A percentile compares a stretch with the other conserved stretches of the same genome.
Conservation (phyloP, 768 basidiomycete species). For the Daedalea quercina region DNA sequence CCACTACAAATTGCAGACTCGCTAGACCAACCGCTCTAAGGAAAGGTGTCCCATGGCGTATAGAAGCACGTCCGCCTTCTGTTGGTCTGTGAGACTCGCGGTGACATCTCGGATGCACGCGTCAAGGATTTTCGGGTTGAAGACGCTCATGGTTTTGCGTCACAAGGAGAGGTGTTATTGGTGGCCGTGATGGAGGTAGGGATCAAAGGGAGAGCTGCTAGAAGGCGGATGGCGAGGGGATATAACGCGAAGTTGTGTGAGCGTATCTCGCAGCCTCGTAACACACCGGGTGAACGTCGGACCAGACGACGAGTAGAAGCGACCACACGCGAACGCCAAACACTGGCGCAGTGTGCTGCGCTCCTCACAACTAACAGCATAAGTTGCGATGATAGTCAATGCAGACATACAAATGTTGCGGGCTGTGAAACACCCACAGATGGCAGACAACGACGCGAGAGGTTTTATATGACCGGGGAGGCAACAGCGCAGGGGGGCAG, state of each 20-base stretch:
- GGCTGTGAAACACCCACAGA: no score
- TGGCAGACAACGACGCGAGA: no score
- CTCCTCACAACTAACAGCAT: no score
- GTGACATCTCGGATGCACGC: conserved; percentile 69
- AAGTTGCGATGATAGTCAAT: no score
- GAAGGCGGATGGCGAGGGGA: background rate
- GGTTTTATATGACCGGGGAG: no score
- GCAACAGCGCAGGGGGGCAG: no score
- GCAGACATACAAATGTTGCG: no score
- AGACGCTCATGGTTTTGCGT: conserved; percentile 41
- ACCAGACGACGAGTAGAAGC: background rate
- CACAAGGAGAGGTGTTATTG: background rate
- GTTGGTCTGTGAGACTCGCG: conserved; percentile 47
- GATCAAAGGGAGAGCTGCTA: background rate
- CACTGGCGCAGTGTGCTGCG: no score
- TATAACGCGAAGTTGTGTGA: background rate
- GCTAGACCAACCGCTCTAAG: conserved; percentile 48
- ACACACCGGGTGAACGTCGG: background rate
- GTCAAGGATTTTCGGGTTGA: conserved; percentile 73
- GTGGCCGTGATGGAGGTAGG: background rate
- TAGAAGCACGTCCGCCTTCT: conserved; percentile 66
- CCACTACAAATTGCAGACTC: conserved; percentile 1
- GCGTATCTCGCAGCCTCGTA: background rate
- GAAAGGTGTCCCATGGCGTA: conserved; percentile 82
- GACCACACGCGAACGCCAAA: background rate